Conservation (phyloP, 768 basidiomycete species). For the Russula brevipes region DNA sequence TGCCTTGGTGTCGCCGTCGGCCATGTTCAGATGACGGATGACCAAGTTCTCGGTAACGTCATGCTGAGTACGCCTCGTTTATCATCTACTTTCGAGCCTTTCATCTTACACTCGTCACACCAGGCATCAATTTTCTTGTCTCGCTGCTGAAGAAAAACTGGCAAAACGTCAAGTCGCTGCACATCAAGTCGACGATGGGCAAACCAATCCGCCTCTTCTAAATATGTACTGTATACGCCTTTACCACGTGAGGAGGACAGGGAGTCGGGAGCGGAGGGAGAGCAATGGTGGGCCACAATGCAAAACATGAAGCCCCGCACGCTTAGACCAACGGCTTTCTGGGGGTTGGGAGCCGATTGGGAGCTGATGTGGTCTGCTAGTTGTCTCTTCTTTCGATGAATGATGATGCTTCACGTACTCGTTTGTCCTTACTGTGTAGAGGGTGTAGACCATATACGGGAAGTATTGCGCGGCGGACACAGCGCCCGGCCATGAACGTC, state of each 20-base stretch:
- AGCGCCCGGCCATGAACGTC: too few species aligned
- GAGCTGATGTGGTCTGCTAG: slow-evolving; percentile 62
- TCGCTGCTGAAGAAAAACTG: slow-evolving; percentile 99
- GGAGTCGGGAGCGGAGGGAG: slow-evolving; percentile 27
- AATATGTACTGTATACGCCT: slow-evolving; percentile 23
- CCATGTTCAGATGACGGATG: slow-evolving; percentile 95
- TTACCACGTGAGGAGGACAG: slow-evolving; percentile 22
- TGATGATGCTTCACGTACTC: background rate
- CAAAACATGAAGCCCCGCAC: slow-evolving; percentile 52
- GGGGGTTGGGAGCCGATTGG: slow-evolving; percentile 73
- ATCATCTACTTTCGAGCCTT: background rate
- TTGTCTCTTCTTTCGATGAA: background rate
- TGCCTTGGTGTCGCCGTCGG: slow-evolving; percentile 99
- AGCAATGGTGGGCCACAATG: slow-evolving; percentile 48
- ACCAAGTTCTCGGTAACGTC: slow-evolving; percentile 94
- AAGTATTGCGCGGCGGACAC: too few species aligned
- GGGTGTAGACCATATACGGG: too few species aligned
- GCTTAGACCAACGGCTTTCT: slow-evolving; percentile 31
- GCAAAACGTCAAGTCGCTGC: slow-evolving; percentile 98
- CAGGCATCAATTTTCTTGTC: slow-evolving; percentile 99
- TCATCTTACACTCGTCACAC: background rate
- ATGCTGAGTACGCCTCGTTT: slow-evolving; percentile 72
- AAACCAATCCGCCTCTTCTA: slow-evolving; percentile 94
- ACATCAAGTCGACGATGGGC: slow-evolving; percentile 99
- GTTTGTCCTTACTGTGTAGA: background rate